Evolutionary conservation across 2,329 filamentous ascomycete genomes (phyloP).

Genomic region (Sporothrix brunneoviolacea): DNA sequence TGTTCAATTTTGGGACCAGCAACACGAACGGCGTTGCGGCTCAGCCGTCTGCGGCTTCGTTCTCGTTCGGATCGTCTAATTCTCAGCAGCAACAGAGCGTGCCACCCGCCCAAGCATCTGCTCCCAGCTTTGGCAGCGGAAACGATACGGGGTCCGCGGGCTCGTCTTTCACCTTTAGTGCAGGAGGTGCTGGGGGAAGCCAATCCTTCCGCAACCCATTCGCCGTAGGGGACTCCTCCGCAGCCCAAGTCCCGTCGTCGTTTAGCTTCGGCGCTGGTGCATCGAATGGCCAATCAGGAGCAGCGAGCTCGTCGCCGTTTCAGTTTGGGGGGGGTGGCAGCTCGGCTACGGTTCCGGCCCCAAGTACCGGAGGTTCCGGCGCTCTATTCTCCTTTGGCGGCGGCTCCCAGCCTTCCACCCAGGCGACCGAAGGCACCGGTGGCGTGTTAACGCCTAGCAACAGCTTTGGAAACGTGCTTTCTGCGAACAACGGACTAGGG

Average conservation of each 20-base stretch:
- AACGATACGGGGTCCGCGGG: constrained; percentile 18
- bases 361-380: constrained; percentile 4
- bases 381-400: constrained; percentile 33
- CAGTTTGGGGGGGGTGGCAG: constrained; percentile 18
- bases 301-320: constrained; percentile 17
- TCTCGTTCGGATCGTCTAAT: constrained; percentile 13
- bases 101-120: not conserved
- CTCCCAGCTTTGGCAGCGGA: constrained; percentile 14
- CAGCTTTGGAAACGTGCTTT: constrained; percentile 17
- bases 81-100: not conserved
- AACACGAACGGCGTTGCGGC: not conserved
- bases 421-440: too few species aligned
- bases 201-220: constrained; percentile 35
- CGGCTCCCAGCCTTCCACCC: constrained; percentile 16
- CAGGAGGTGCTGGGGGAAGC: constrained; percentile 20
- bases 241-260: constrained; percentile 21
- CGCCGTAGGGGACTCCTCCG: constrained; percentile 23
- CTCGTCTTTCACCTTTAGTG: constrained; percentile 35
- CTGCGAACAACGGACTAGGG: constrained; percentile 21
- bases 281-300: constrained; percentile 15
- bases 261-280: constrained; percentile 32
- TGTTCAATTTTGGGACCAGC: constrained; percentile 15
- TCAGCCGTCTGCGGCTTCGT: constrained; percentile 1
- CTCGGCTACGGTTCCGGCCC: not conserved
- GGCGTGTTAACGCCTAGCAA: constrained; percentile 20